phyloP scores from a whole-genome alignment of 164 flowering plant genomes.

The Hamamelis virginiana region DNA sequence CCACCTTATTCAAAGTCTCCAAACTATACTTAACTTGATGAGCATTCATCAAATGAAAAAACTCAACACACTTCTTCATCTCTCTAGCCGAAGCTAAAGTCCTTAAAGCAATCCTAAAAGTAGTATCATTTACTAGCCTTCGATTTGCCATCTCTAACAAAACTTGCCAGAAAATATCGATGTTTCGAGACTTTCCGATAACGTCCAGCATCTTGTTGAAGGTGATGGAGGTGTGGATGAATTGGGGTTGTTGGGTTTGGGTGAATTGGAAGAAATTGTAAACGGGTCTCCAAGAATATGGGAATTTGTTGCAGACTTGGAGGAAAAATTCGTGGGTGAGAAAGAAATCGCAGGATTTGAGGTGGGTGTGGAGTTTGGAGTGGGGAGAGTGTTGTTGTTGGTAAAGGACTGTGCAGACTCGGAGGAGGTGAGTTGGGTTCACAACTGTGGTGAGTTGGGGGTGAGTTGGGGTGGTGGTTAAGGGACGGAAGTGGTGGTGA shows the following conservation, averaged over 20 bases:
- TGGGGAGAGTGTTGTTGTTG: slow-evolving; percentile 66
- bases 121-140: slow-evolving; percentile 48
- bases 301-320: slow-evolving; percentile 85
- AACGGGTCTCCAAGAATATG: slow-evolving; percentile 74
- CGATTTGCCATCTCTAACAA: slow-evolving; percentile 41
- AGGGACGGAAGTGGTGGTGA: slow-evolving; percentile 7
- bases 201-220: slow-evolving; percentile 74
- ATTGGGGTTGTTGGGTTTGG: slow-evolving; percentile 32
- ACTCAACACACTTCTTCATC: slow-evolving; percentile 75
- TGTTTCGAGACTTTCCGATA: slow-evolving; percentile 59
- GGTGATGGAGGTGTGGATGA: slow-evolving; percentile 59
- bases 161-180: slow-evolving; percentile 65
- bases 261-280: slow-evolving; percentile 63
- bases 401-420: slow-evolving; percentile 77
- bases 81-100: slow-evolving; percentile 69
- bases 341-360: slow-evolving; percentile 30
- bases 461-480: slow-evolving; percentile 9
- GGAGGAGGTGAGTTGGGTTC: slow-evolving; percentile 49
- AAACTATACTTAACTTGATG: slow-evolving; percentile 47
- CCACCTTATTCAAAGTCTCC: slow-evolving; percentile 57
- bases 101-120: slow-evolving; percentile 54
- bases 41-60: slow-evolving; percentile 76
- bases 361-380: slow-evolving; percentile 44
- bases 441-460: slow-evolving; percentile 28
- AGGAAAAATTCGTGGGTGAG: slow-evolving; percentile 85